Evolutionary conservation across 129 eudicot species (phyloP), one percentile per base, ranked within the genome.

Genomic region (Heracleum sosnowskyi): DNA sequence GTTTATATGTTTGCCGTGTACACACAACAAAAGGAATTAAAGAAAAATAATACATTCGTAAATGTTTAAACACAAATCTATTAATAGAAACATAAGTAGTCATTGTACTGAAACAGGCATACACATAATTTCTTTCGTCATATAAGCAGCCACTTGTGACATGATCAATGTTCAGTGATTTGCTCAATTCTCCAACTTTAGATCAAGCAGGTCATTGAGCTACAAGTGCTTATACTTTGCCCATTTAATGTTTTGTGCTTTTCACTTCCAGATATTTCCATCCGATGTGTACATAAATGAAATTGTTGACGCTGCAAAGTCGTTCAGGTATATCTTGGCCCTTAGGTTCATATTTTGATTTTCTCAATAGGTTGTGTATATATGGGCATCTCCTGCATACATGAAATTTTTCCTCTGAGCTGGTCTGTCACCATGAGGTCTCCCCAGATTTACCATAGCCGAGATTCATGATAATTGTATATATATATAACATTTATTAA

Each of bases 281-380:
- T 86, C 90, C 80, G 96, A 95, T 84, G 91, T 91, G 11, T 90
- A 83, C 82, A 87, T 91, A 53, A 96, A 89, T 44, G 97, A 95
- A 34, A 83, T 90, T 42, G 49, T 91, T 82, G 92, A 88, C 77
- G 87, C 86, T 78, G 89, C 96, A 79, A 95, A 90, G 82, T 83
- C 91, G 74, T 83, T 85, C 77, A 88, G 87, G 97, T 95, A 72
- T 78, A 84, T 74, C 69, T 80, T 81, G 74, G 66, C 62, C 51
- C 17, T 44, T 22, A 42, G 12, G 53, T 70, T 46, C 35, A 36
- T 20, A 18, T 51, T 69, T 16, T 29, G 33, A 22, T 31, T 2
- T 78, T 41, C 31, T 49, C 53, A 64, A 29, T 46, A 35, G 62
- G 45, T 63, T 76, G 70, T 36, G 37, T 76, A n/a, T 37, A 57